These are phyloP conservation scores for Plasmodium chabaudi DNA, from an alignment of 169 alveolate species.

Conservation along the genomic window DNA sequence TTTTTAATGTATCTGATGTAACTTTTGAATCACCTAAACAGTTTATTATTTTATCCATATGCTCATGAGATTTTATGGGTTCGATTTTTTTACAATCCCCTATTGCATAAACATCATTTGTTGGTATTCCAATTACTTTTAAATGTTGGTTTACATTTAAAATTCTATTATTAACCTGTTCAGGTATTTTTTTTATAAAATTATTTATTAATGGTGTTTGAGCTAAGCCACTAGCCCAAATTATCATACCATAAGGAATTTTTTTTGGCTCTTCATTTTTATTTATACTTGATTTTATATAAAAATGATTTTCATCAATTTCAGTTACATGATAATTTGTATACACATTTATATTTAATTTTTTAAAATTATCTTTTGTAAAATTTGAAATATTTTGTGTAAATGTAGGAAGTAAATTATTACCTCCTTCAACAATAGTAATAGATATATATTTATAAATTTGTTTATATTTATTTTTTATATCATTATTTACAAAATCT, in stretches of 20 bases:
- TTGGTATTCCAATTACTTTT: conserved; percentile 74
- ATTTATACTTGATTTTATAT: conserved; percentile 65
- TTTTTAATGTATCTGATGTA: conserved; percentile 60
- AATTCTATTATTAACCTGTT: conserved; percentile 77
- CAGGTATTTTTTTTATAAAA: conserved; percentile 78
- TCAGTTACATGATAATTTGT: conserved; percentile 80
- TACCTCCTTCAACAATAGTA: conserved; percentile 84
- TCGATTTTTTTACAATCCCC: conserved; percentile 84
- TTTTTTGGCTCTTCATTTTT: conserved; percentile 76
- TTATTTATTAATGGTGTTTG: conserved; percentile 40
- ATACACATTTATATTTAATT: conserved; percentile 76
- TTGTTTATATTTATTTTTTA: conserved; percentile 40
- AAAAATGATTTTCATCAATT: conserved; percentile 75
- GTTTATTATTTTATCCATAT: conserved; percentile 62
- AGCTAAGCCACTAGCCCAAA: conserved; percentile 87
- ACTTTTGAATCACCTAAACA: conserved; percentile 12
- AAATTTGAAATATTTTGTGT: conserved; percentile 77
- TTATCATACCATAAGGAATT: conserved; percentile 81
- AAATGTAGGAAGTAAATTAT: conserved; percentile 81
- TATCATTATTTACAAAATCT: conserved; percentile 75
- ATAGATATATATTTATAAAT: conserved; percentile 79
- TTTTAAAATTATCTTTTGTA: conserved; percentile 63
- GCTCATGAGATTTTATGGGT: conserved; percentile 78
- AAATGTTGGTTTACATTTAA: conserved; percentile 80
- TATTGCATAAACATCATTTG: conserved; percentile 78